A percentile compares a stretch with the other conserved stretches of the same genome.
Evolutionary conservation across 2,329 filamentous ascomycete species (phyloP).

Genomic region (Penicillium occitanis): DNA sequence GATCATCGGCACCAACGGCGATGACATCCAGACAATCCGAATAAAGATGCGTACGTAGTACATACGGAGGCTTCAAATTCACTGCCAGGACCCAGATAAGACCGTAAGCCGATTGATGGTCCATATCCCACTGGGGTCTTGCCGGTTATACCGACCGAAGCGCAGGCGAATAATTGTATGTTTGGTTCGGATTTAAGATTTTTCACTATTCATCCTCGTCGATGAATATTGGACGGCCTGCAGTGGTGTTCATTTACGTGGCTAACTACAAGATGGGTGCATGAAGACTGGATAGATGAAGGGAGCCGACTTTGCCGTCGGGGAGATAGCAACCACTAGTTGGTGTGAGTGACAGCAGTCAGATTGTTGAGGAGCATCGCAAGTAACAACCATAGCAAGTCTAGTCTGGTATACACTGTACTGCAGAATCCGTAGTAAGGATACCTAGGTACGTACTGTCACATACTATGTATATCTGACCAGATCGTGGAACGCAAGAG

Average conservation of each 20-base stretch:
- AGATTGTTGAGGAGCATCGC: not conserved
- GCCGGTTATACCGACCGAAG: slow-evolving; percentile 3
- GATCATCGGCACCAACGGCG: slow-evolving; percentile 10
- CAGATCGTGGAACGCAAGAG: not conserved
- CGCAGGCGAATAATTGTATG: not conserved
- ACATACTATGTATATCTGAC: not conserved
- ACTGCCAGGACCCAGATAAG: not conserved
- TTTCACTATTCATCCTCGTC: not conserved
- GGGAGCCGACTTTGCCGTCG: slow-evolving; percentile 7
- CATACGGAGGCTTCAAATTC: not conserved
- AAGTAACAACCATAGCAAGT: slow-evolving; percentile 3
- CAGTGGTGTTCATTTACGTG: not conserved
- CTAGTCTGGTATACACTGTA: slow-evolving; percentile 2
- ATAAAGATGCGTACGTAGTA: not conserved
- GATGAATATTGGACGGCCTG: not conserved
- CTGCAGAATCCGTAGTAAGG: not conserved
- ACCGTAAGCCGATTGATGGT: not conserved
- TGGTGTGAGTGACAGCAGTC: not conserved
- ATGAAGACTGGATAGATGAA: not conserved
- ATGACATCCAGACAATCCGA: not conserved
- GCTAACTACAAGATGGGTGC: not conserved
- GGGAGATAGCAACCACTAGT: not conserved
- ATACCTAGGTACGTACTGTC: not conserved
- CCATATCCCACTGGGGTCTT: not conserved
- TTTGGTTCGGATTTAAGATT: not conserved